A percentile compares a stretch with the other conserved stretches of the same genome.
Evolutionary conservation across 1,284 basidiomycete genomes (phyloP).

Genomic region (Cutaneotrichosporon curvatum): DNA sequence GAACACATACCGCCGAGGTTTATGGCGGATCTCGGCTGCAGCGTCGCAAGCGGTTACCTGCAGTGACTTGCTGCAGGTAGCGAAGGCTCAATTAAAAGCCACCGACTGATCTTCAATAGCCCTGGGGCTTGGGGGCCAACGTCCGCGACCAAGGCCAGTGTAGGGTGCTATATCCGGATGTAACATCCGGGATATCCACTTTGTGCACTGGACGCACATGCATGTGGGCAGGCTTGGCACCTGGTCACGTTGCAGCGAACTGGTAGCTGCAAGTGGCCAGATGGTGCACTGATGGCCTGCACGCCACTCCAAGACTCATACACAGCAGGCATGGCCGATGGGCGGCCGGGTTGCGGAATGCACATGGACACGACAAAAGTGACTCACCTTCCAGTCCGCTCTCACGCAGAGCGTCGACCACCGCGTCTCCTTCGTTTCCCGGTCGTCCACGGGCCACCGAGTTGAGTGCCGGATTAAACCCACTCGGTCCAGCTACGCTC

Average conservation of each 20-base stretch:
- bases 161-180: neutral
- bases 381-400: slow-evolving; percentile 43
- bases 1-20: too few species aligned
- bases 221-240: neutral
- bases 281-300: neutral
- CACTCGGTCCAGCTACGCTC: slow-evolving; percentile 27
- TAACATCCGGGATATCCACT: neutral
- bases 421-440: slow-evolving; percentile 43
- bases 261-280: neutral
- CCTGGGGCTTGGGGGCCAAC: too few species aligned
- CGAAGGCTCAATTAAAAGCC: too few species aligned
- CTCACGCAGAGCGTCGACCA: slow-evolving; percentile 35
- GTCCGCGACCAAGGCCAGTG: too few species aligned
- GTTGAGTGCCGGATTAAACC: slow-evolving; percentile 8
- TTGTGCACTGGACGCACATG: neutral
- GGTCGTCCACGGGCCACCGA: slow-evolving; percentile 18
- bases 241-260: neutral
- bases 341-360: too few species aligned
- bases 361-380: too few species aligned
- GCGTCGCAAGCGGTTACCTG: too few species aligned
- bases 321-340: too few species aligned
- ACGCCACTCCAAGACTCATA: neutral
- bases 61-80: too few species aligned
- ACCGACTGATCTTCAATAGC: too few species aligned
- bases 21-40: too few species aligned